Conservation (phyloP, 1,284 basidiomycete genomes). For the Stygiomarasmius scandens region DNA sequence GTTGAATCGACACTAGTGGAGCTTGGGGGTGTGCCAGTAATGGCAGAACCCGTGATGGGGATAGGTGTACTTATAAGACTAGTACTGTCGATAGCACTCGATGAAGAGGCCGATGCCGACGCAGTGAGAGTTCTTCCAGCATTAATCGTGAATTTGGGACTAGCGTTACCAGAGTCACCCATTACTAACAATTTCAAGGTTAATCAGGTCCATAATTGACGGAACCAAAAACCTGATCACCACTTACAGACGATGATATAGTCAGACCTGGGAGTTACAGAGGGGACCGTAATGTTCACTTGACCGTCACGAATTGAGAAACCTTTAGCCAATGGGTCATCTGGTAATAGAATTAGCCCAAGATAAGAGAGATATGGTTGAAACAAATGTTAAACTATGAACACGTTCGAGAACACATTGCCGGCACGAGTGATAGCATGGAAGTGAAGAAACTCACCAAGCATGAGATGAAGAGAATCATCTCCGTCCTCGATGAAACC, state of each 20-base stretch:
- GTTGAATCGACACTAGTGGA: not conserved
- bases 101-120: not conserved
- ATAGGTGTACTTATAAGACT: not conserved
- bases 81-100: not conserved
- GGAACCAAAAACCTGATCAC: not conserved
- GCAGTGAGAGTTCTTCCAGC: conserved; percentile 9
- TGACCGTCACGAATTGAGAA: conserved; percentile 55
- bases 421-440: not conserved
- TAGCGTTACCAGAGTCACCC: conserved; percentile 46
- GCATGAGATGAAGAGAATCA: conserved; percentile 48
- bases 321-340: conserved; percentile 55
- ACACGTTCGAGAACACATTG: not conserved
- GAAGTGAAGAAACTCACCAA: conserved; percentile 43
- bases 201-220: conserved; percentile 3
- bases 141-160: conserved; percentile 45
- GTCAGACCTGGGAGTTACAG: conserved; percentile 41
- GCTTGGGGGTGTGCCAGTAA: not conserved
- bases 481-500: conserved; percentile 51
- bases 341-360: conserved; percentile 28
- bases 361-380: conserved; percentile 3
- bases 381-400: conserved; percentile 4
- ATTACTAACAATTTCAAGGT: conserved; percentile 31
- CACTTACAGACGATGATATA: conserved; percentile 55
- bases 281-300: conserved; percentile 58
- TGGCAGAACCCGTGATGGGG: not conserved